Percentiles rank a stretch among this genome's conserved stretches.
Evolutionary conservation across 768 basidiomycete species (phyloP).

Genomic region (Candolleomyces efflorescens): DNA sequence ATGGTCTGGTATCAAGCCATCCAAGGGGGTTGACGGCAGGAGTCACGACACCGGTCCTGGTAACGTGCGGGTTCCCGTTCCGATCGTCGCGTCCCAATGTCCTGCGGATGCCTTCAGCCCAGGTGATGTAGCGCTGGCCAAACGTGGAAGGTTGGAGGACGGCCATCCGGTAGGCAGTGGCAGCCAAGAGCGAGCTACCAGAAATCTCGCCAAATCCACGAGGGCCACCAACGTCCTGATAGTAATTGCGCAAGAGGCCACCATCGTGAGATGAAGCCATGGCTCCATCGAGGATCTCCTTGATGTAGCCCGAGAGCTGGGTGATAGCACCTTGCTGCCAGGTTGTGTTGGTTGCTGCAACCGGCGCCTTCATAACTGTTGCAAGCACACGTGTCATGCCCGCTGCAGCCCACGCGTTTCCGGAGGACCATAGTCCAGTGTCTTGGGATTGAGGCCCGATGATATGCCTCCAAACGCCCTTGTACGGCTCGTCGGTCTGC

Average conservation of each 20-base stretch:
- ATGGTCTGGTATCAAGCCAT: conserved; percentile 32
- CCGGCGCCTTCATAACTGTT: conserved; percentile 37
- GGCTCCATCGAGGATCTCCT: conserved; percentile 43
- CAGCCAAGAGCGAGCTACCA: conserved; percentile 37
- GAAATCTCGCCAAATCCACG: conserved; percentile 41
- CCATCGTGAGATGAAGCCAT: conserved; percentile 25
- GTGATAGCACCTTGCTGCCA: conserved; percentile 23
- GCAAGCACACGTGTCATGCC: conserved; percentile 62
- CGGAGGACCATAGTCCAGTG: conserved; percentile 43
- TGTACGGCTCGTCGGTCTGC: conserved; percentile 9
- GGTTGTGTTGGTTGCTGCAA: conserved; percentile 14
- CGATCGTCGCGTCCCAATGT: conserved; percentile 15
- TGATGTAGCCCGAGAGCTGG: conserved; percentile 32
- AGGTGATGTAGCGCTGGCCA: conserved; percentile 25
- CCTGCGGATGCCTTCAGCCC: conserved; percentile 31
- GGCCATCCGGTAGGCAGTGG: conserved; percentile 37
- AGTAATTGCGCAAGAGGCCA: conserved; percentile 40
- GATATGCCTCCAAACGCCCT: conserved; percentile 40
- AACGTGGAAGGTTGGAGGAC: conserved; percentile 28
- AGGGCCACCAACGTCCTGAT: conserved; percentile 21
- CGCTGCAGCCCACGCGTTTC: conserved; percentile 71
- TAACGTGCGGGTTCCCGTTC: conserved; percentile 25
- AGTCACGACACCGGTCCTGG: conserved; percentile 23
- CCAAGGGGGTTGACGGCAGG: conserved; percentile 37
- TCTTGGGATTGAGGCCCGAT: conserved; percentile 25